Conservation (phyloP, 106 monocot genomes). For the Dendrobium officinale region DNA sequence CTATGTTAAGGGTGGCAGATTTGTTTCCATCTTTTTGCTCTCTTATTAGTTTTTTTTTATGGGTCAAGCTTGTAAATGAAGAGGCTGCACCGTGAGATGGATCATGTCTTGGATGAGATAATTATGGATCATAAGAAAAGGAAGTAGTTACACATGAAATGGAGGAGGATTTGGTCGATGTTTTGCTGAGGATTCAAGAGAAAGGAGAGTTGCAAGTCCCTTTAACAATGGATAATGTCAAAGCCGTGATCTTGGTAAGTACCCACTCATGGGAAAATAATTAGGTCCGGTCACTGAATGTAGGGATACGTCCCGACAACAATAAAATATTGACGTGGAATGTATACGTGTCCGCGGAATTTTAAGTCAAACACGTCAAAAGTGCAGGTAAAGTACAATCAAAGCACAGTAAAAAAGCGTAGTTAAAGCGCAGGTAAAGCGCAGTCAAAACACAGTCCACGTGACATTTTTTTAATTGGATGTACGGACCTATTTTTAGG, state of each 20-base stretch:
- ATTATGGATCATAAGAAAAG: background rate
- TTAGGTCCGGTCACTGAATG: no score
- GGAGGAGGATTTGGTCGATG: constrained; percentile 11
- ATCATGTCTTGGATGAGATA: constrained; percentile 7
- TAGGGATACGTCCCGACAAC: no score
- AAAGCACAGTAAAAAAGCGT: no score
- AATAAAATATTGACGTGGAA: no score
- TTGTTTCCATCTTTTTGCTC: background rate
- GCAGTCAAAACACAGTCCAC: no score
- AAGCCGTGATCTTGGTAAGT: constrained; percentile 20
- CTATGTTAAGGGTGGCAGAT: background rate
- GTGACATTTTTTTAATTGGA: no score
- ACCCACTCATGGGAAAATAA: no score
- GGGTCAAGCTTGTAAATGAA: background rate
- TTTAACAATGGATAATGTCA: background rate
- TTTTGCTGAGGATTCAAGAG: constrained; percentile 4
- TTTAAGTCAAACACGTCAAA: no score
- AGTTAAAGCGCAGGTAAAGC: no score
- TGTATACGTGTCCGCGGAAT: no score
- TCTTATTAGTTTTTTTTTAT: background rate
- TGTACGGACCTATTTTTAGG: no score
- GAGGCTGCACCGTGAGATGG: background rate
- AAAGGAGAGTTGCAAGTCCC: background rate
- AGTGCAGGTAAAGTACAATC: no score
- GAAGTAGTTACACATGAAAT: background rate